These are phyloP conservation scores for Leptosphaerulina australis DNA, from an alignment of 2,329 filamentous ascomycete genomes.

Conservation along the genomic window DNA sequence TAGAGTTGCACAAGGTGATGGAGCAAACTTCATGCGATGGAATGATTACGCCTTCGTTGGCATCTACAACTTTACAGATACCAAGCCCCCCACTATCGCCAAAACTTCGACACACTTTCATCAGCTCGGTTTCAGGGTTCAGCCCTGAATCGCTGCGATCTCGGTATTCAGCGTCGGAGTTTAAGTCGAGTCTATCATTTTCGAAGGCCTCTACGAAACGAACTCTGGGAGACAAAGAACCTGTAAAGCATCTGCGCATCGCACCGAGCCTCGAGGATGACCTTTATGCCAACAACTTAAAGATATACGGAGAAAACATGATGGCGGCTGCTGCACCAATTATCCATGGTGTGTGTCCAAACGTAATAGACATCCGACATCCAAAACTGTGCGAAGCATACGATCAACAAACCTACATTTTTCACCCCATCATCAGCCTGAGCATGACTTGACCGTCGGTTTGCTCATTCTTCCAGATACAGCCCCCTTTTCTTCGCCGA, in stretches of 20 bases:
- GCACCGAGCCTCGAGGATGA: conserved; percentile 6
- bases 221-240: not conserved
- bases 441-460: not conserved
- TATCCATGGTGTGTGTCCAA: not conserved
- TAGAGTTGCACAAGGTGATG: not conserved
- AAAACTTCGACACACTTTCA: conserved; percentile 9
- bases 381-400: not conserved
- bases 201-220: not conserved
- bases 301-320: conserved; percentile 4
- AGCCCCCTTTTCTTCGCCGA: not conserved
- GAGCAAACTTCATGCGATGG: not conserved
- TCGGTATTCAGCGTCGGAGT: not conserved
- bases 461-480: not conserved
- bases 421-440: not conserved
- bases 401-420: not conserved
- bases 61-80: not conserved
- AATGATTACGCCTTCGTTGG: not conserved
- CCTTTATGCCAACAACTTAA: not conserved
- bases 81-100: not conserved
- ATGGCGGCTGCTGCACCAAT: not conserved
- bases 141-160: not conserved
- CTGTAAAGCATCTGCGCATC: not conserved
- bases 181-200: not conserved
- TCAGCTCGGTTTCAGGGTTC: not conserved
- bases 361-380: conserved; percentile 1